These are phyloP conservation scores for Castanopsis chinensis DNA, from an alignment of 306 rosid species.

Conservation along the genomic window DNA sequence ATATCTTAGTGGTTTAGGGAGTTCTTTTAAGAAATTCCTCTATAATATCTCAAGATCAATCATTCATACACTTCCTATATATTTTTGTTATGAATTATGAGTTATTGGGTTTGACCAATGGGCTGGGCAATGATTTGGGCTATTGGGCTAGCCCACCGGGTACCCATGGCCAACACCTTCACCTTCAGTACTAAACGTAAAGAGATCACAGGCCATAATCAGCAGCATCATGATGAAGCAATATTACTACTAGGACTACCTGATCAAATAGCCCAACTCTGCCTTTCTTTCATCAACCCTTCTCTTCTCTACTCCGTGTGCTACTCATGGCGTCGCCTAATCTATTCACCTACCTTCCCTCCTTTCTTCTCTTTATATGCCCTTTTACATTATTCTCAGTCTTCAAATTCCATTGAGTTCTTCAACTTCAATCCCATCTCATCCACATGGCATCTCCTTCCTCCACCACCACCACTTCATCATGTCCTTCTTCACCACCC, in stretches of 20 bases:
- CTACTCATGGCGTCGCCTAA: conserved; percentile 70
- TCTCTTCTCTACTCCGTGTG: conserved; percentile 49
- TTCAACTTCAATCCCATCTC: conserved; percentile 64
- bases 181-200: too few species aligned
- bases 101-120: too few species aligned
- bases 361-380: conserved; percentile 68
- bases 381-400: conserved; percentile 29
- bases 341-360: conserved; percentile 67
- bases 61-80: too few species aligned
- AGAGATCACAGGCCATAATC: too few species aligned
- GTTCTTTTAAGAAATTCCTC: too few species aligned
- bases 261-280: conserved; percentile 65
- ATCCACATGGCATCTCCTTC: conserved; percentile 45
- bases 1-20: too few species aligned
- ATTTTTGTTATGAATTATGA: too few species aligned
- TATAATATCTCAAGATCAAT: too few species aligned
- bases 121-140: too few species aligned
- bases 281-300: conserved; percentile 52
- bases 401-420: conserved; percentile 34
- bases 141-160: too few species aligned
- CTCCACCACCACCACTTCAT: conserved; percentile 46
- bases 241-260: conserved; percentile 66
- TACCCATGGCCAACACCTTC: too few species aligned
- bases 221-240: too few species aligned
- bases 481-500: conserved; percentile 68